Conservation (phyloP, 164 flowering plant species). For the Stephania yunnanensis region DNA sequence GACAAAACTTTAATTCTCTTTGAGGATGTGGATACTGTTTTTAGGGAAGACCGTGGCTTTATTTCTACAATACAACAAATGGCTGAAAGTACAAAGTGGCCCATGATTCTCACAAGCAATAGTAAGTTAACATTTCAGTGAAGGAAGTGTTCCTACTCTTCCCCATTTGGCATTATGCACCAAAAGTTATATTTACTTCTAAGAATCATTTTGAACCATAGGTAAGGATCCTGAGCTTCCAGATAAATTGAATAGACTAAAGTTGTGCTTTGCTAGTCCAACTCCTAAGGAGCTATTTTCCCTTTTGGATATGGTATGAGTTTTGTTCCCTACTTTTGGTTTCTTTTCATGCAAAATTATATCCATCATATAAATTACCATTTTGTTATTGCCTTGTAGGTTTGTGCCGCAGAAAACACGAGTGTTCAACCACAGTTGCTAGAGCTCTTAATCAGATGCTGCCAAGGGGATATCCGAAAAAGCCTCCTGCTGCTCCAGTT, state of each 20-base stretch:
- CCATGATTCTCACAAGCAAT: constrained; percentile 83
- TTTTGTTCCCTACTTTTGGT: constrained; percentile 1
- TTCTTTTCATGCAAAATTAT: neutral
- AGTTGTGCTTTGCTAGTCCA: constrained; percentile 53
- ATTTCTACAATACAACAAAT: constrained; percentile 65
- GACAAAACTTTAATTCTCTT: constrained; percentile 72
- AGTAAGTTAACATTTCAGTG: constrained; percentile 43
- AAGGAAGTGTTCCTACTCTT: neutral
- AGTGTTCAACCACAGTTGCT: constrained; percentile 37
- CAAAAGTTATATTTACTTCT: neutral
- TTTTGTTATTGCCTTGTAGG: constrained; percentile 37
- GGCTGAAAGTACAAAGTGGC: constrained; percentile 81
- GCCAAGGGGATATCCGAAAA: constrained; percentile 82
- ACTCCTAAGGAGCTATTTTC: constrained; percentile 49
- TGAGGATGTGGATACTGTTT: constrained; percentile 86
- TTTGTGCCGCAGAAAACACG: constrained; percentile 64
- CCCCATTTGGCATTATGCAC: neutral
- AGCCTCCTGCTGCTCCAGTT: constrained; percentile 83
- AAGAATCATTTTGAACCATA: constrained; percentile 20
- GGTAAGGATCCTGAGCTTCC: constrained; percentile 64
- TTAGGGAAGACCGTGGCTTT: constrained; percentile 85
- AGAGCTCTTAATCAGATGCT: constrained; percentile 42
- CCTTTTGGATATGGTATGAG: constrained; percentile 46
- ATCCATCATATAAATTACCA: constrained; percentile 3
- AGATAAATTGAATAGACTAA: constrained; percentile 54